phyloP scores from a whole-genome alignment of 768 basidiomycete genomes.

The Rubroboletus satanas region DNA sequence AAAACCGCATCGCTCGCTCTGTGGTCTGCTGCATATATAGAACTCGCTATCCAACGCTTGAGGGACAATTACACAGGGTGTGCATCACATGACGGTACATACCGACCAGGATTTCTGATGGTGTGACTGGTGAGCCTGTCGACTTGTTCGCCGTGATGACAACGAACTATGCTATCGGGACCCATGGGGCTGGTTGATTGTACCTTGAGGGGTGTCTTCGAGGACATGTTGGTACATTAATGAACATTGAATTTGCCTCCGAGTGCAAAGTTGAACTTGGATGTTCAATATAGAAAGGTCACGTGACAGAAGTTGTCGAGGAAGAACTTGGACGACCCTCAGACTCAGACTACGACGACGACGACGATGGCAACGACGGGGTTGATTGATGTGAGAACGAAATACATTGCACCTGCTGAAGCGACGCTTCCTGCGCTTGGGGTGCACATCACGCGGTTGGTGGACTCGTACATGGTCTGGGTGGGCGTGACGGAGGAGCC shows the following conservation, averaged over 20 bases:
- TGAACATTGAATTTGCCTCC: not conserved
- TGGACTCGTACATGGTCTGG: conserved; percentile 82
- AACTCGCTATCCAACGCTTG: conserved; percentile 25
- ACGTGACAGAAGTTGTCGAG: conserved; percentile 15
- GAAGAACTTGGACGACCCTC: no score
- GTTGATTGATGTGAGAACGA: conserved; percentile 43
- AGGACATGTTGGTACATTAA: not conserved
- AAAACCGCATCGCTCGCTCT: conserved; percentile 23
- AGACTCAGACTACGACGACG: not conserved
- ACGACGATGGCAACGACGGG: conserved; percentile 6
- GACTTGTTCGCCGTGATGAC: conserved; percentile 31
- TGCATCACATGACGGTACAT: conserved; percentile 3
- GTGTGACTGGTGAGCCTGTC: conserved; percentile 30
- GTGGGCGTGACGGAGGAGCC: conserved; percentile 54
- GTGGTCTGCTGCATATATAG: conserved; percentile 35
- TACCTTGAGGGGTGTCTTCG: not conserved
- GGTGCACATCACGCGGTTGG: conserved; percentile 62
- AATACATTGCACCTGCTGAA: conserved; percentile 48
- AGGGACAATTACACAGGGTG: not conserved
- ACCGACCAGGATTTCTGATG: conserved; percentile 35
- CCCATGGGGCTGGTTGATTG: conserved; percentile 26
- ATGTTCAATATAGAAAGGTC: not conserved
- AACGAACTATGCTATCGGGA: conserved; percentile 32
- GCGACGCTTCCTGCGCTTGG: conserved; percentile 53
- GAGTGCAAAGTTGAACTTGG: not conserved